Percentiles rank a stretch among this genome's conserved stretches.
phyloP scores from a whole-genome alignment of 495 filamentous ascomycete species.

The Tuber umbilicatum region DNA sequence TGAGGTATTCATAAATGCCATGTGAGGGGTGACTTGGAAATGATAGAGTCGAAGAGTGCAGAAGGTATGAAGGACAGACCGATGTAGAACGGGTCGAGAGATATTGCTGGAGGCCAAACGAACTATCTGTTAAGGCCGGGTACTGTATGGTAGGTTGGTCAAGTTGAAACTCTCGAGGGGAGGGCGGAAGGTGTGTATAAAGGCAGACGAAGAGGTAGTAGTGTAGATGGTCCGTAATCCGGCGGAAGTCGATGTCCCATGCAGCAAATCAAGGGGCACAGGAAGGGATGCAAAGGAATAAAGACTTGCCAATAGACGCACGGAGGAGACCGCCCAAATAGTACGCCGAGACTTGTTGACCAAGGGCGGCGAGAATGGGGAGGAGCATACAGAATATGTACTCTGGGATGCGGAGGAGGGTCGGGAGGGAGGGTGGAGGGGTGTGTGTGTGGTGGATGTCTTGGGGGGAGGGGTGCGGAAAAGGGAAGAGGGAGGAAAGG shows the following conservation, averaged over 20 bases:
- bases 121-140: not conserved
- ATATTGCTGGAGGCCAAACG: slow-evolving; percentile 5
- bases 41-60: not conserved
- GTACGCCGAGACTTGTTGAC: slow-evolving; percentile 25
- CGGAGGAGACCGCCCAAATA: slow-evolving; percentile 7
- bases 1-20: slow-evolving; percentile 40
- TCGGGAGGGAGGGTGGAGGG: not conserved
- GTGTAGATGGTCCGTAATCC: slow-evolving; percentile 23
- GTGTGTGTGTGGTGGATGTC: not conserved
- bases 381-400: slow-evolving; percentile 6
- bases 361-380: slow-evolving; percentile 24
- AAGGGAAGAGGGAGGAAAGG: slow-evolving; percentile 6
- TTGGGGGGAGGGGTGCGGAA: slow-evolving; percentile 9
- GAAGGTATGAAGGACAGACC: not conserved
- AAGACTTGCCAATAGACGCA: slow-evolving; percentile 8
- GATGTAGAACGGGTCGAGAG: not conserved
- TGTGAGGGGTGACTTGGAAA: slow-evolving; percentile 11
- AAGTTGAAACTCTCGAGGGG: slow-evolving; percentile 17
- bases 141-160: slow-evolving; percentile 11
- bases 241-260: slow-evolving; percentile 33
- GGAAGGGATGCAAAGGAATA: slow-evolving; percentile 10
- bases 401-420: slow-evolving; percentile 20
- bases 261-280: slow-evolving; percentile 22
- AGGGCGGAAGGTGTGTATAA: slow-evolving; percentile 26
- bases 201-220: slow-evolving; percentile 30